Base-by-base conservation (phyloP, 2,329 filamentous ascomycete species). In the Epichloe typhina region DNA sequence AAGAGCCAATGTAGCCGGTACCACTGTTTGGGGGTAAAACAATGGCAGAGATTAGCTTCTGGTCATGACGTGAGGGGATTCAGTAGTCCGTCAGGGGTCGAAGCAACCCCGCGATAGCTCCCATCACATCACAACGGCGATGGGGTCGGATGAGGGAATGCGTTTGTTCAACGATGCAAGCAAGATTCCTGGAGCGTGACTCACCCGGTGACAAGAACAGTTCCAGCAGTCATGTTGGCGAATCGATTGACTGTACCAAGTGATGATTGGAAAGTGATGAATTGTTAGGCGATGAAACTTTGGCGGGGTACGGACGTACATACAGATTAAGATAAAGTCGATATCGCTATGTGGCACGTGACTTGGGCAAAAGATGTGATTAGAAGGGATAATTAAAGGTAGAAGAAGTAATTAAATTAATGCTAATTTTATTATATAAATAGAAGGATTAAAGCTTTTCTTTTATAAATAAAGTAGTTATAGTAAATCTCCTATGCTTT, bases 1-100 rank as follows among this genome's bases (percentile, higher is more conserved):
- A 97, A 47, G 91, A 97, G 67, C 93, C 93, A 70, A 98, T 98
- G 77, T 98, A 98, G 74, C 93, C 93, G 58, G 90, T 95, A 64
- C 93, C 93, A 79, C 93, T 96, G 66, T 53, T 44, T 45, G 41
- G 23, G 37, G 37, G n/a, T 6, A 60, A 59, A 37, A 39, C 45
- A 40, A 51, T 37, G 21, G 17, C 46, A 37, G 21, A 43, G 46
- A 54, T 64, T 53, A 62, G 60, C 54, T 31, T 17, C 39, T 23
- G 38, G 21, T 26, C 38, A 21, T 33, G 13, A 47, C 26, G 8
- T 23, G 9, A 7, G 17, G 26, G 23, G 26, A 15, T 11, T 3
- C 42, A 50, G 43, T 17, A 13, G 15, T 17, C 17, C 37, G n/a
- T 43, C 33, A 33, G 23, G 44, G 37, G 19, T 48, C 15, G 19